Evolutionary conservation across 139 green algal species (phyloP).

Genomic region (Chlamydomonas sp.): DNA sequence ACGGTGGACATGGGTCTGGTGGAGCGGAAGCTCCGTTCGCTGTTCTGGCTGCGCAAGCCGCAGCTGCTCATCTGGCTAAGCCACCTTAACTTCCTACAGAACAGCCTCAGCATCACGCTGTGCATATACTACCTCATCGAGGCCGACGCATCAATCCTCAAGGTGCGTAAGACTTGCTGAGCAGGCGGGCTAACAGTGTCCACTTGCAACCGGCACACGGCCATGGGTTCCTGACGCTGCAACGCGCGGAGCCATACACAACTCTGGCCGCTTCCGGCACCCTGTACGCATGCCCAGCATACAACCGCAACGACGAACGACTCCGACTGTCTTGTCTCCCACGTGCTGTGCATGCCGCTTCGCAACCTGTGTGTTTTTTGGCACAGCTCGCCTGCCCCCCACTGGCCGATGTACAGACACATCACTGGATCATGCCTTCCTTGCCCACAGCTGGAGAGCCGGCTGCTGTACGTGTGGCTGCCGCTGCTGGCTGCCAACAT

Average conservation of each 20-base stretch:
- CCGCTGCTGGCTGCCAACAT: conserved; percentile 36
- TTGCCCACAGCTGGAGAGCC: neutral
- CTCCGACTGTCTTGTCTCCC: no score
- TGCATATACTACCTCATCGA: conserved; percentile 21
- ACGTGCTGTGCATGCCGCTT: no score
- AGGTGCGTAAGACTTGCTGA: neutral
- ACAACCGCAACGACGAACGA: no score
- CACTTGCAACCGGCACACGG: no score
- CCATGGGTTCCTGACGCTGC: no score
- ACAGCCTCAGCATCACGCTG: conserved; percentile 33
- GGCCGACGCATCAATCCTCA: conserved; percentile 8
- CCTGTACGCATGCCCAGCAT: no score
- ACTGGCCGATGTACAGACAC: neutral
- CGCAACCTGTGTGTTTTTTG: no score
- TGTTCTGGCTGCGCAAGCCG: conserved; percentile 23
- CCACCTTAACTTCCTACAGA: conserved; percentile 35
- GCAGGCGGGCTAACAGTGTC: no score
- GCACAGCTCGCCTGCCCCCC: no score
- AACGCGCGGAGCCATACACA: no score
- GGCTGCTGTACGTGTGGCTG: conserved; percentile 33
- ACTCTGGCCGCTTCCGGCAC: no score
- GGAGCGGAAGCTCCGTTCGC: conserved; percentile 19
- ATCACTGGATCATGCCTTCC: neutral
- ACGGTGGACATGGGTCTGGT: conserved; percentile 2
- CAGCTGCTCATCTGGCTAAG: conserved; percentile 30